Conservation (phyloP, 352 stramenopile species). For the Pythium grandisporangium region DNA sequence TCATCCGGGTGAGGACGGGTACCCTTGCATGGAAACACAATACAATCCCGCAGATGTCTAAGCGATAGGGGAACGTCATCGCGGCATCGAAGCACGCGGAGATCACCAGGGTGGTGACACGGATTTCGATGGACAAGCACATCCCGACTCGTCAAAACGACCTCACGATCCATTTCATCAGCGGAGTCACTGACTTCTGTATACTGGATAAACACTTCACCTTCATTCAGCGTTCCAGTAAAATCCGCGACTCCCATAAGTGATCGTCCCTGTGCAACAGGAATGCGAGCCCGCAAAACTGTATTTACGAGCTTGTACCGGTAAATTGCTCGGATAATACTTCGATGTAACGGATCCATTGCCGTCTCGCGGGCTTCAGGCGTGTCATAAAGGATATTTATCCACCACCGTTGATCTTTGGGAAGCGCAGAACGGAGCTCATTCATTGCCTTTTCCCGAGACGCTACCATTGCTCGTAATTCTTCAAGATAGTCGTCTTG, state of each 20-base stretch:
- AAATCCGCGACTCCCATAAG: constrained; percentile 83
- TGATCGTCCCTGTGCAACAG: constrained; percentile 48
- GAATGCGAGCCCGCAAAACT: constrained; percentile 61
- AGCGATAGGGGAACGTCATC: constrained; percentile 36
- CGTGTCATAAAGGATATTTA: constrained; percentile 9
- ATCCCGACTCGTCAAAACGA: constrained; percentile 26
- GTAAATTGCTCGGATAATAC: constrained; percentile 48
- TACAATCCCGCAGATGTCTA: constrained; percentile 40
- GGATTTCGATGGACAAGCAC: constrained; percentile 69
- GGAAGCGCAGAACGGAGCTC: constrained; percentile 7
- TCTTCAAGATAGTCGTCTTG: constrained; percentile 61
- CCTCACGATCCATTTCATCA: constrained; percentile 3
- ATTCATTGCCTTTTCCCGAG: constrained; percentile 31
- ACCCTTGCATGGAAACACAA: constrained; percentile 71
- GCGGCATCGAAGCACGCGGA: constrained; percentile 51
- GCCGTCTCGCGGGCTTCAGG: neutral
- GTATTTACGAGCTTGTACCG: constrained; percentile 64
- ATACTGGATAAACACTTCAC: constrained; percentile 75
- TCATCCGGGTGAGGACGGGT: constrained; percentile 65
- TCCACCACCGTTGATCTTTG: constrained; percentile 11
- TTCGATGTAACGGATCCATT: constrained; percentile 9
- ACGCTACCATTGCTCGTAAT: constrained; percentile 43
- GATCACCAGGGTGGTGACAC: constrained; percentile 69
- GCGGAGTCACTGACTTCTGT: constrained; percentile 25
- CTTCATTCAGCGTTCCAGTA: constrained; percentile 50